These are phyloP conservation scores for Arthrinium puccinioides DNA, from an alignment of 2,329 filamentous ascomycete species.

Conservation along the genomic window DNA sequence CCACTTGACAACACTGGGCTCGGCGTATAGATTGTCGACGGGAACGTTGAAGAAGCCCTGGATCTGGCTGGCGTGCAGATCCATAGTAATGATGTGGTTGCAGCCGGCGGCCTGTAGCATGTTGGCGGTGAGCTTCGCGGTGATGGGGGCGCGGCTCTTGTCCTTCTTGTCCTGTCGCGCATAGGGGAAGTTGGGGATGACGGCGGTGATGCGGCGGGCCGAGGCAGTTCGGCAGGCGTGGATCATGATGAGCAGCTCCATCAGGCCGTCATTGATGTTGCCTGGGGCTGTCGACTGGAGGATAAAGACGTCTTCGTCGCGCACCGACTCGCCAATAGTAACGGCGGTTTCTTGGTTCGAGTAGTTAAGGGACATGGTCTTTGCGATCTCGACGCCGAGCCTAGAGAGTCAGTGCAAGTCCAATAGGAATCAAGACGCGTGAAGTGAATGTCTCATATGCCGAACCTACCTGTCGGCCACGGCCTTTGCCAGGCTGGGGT, in stretches of 20 bases:
- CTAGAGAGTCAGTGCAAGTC: constrained; percentile 35
- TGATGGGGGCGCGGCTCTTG: constrained; percentile 87
- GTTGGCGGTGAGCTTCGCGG: constrained; percentile 90
- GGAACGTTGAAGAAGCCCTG: constrained; percentile 90
- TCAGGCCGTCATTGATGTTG: constrained; percentile 95
- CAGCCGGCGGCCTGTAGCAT: constrained; percentile 95
- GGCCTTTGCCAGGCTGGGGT: constrained; percentile 27
- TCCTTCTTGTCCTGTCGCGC: constrained; percentile 98
- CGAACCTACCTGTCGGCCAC: constrained; percentile 29
- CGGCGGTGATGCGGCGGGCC: constrained; percentile 84
- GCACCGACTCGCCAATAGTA: constrained; percentile 90
- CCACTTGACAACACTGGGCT: constrained; percentile 86
- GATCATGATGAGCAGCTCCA: constrained; percentile 98
- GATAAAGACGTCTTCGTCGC: constrained; percentile 98
- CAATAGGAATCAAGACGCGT: no score
- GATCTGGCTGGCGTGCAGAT: constrained; percentile 88
- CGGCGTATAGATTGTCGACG: constrained; percentile 78
- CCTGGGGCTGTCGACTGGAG: constrained; percentile 90
- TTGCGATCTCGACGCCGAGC: constrained; percentile 69
- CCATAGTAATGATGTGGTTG: constrained; percentile 93
- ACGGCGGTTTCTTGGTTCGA: constrained; percentile 85
- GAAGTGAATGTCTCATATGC: no score
- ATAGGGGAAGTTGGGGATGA: constrained; percentile 95
- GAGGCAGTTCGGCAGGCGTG: constrained; percentile 69
- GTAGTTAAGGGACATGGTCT: constrained; percentile 76